Conservation (phyloP, 306 rosid genomes). For the Cucumis hystrix region DNA sequence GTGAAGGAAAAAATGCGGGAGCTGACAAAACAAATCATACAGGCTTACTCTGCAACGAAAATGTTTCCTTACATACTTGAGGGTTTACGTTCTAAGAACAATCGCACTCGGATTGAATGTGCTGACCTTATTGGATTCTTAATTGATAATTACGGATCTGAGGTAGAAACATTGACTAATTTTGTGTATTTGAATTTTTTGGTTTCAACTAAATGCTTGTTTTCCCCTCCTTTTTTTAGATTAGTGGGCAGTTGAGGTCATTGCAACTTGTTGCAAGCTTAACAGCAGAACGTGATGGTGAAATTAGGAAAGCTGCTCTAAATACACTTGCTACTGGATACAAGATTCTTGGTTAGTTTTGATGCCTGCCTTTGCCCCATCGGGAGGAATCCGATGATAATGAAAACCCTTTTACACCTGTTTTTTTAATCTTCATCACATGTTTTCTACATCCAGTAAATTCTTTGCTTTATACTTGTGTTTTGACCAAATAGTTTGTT, state of each 20-base stretch:
- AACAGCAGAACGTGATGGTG: conserved; percentile 96
- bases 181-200: not conserved
- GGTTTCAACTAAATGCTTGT: not conserved
- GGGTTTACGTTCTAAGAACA: conserved; percentile 96
- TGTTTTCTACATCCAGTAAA: not conserved
- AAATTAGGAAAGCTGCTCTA: conserved; percentile 89
- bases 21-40: conserved; percentile 69
- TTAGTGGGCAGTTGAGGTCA: conserved; percentile 82
- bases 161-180: conserved; percentile 30
- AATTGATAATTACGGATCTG: conserved; percentile 74
- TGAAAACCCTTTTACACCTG: not conserved
- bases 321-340: conserved; percentile 92
- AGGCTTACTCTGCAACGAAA: conserved; percentile 62
- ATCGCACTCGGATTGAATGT: conserved; percentile 88
- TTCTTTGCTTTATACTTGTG: not conserved
- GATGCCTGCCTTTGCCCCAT: not conserved
- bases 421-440: not conserved
- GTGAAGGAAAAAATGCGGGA: conserved; percentile 94
- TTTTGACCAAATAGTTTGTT: not conserved
- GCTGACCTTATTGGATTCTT: conserved; percentile 88
- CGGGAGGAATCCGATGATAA: not conserved
- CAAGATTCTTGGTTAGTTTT: conserved; percentile 84
- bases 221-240: conserved; percentile 27
- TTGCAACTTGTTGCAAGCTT: conserved; percentile 92
- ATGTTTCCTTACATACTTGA: conserved; percentile 87